A percentile compares a stretch with the other conserved stretches of the same genome.
Conservation (phyloP, 164 flowering plant genomes). For the Dillenia suffruticosa region DNA sequence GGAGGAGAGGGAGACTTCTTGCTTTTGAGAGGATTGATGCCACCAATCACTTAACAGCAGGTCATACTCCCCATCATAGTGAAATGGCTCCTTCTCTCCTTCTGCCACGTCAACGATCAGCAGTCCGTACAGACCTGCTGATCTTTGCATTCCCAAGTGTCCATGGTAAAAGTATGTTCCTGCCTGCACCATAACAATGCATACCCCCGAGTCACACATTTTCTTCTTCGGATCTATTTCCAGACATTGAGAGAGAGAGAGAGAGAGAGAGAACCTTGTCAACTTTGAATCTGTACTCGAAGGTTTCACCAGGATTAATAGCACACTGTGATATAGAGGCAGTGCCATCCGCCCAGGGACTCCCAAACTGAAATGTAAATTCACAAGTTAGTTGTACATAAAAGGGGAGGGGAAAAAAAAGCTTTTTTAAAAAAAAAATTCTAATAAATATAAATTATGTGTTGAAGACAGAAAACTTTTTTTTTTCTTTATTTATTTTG, state of each 20-base stretch:
- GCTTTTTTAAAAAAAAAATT: not conserved
- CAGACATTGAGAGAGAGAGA: not conserved
- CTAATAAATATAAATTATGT: not conserved
- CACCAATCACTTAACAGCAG: constrained; percentile 86
- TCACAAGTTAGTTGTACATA: not conserved
- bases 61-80: constrained; percentile 68
- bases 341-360: constrained; percentile 96
- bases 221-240: too few relatives aligned
- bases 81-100: constrained; percentile 68
- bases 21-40: constrained; percentile 49
- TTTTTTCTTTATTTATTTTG: too few relatives aligned
- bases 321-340: constrained; percentile 83
- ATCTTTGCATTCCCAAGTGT: constrained; percentile 91
- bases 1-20: constrained; percentile 63
- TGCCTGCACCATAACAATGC: constrained; percentile 35
- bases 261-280: constrained; percentile 51
- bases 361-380: constrained; percentile 44
- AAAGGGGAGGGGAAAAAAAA: not conserved
- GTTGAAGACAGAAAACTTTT: too few relatives aligned
- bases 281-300: constrained; percentile 65
- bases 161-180: constrained; percentile 95
- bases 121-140: constrained; percentile 85
- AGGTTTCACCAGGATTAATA: constrained; percentile 80
- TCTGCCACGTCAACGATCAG: constrained; percentile 67
- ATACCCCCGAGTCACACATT: too few relatives aligned